These are phyloP conservation scores for Triticum urartu DNA, from an alignment of 176 grass and related monocot genomes.

Conservation along the genomic window DNA sequence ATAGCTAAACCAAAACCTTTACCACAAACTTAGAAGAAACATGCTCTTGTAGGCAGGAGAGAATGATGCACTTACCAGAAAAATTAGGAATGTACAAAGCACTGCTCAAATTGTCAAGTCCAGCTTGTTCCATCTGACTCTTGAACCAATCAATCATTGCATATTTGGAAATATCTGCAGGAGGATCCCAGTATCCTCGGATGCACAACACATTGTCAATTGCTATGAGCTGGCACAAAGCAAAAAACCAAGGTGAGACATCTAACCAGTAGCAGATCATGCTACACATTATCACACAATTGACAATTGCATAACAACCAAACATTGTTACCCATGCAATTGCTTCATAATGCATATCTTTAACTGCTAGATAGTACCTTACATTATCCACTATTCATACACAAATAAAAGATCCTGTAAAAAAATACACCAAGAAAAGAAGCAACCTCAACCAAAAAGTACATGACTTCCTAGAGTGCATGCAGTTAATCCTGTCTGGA, in stretches of 20 bases:
- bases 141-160: slow-evolving; percentile 69
- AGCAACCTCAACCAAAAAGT: not conserved
- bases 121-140: slow-evolving; percentile 56
- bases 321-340: not conserved
- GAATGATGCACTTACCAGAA: slow-evolving; percentile 34
- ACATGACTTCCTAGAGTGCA: not conserved
- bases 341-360: not conserved
- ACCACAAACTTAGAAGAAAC: slow-evolving; percentile 1
- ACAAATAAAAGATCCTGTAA: not conserved
- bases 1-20: not conserved
- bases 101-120: slow-evolving; percentile 51
- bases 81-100: slow-evolving; percentile 65
- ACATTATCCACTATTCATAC: not conserved
- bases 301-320: not conserved
- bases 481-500: not conserved
- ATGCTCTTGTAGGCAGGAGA: not conserved
- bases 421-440: not conserved
- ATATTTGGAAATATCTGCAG: slow-evolving; percentile 57
- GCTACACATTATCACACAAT: not conserved
- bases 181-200: slow-evolving; percentile 83
- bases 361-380: not conserved
- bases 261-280: not conserved
- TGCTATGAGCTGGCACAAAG: slow-evolving; percentile 62
- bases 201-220: slow-evolving; percentile 56
- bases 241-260: slow-evolving; percentile 10